Base-by-base conservation (phyloP, 495 filamentous ascomycete species). In the Aspergillus sclerotiicarbonarius region DNA sequence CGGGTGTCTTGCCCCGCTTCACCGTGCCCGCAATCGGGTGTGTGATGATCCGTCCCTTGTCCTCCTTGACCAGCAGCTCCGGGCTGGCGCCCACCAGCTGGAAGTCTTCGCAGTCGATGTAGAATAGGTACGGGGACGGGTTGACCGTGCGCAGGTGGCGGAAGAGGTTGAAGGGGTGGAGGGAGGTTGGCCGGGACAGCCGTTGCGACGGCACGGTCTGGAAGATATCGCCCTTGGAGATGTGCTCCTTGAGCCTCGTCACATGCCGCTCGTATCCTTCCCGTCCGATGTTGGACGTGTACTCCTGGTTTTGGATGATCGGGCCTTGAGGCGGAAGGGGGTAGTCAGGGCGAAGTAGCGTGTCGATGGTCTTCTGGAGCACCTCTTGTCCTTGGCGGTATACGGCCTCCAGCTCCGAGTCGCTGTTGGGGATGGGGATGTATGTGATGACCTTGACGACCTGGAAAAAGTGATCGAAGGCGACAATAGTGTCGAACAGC, bases 131-230 rank as follows among this genome's bases (percentile, higher is more conserved):
- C 0, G 94, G 94, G 8, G 90, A 94, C 0, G 94, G 94, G 67
- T 98, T 98, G 62, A 97, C 90, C 9, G 89, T 95, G 63, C 94
- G 90, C 31, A 98, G 82, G 67, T 95, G 91, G 39, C 92, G 89
- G 82, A 98, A 98, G 72, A 98, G 92, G 79, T 98, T 98, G 80
- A 96, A 98, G 0, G 94, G 92, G 70, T 98, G 94, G 20, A 98
- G 80, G 39, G 83, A 82, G 12, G 94, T 98, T 19, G 92, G 90
- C 13, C 94, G 84, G 0, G 92, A 88, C 66, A 97, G 86, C 44
- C 94, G 86, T 74, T 98, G 94, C 29, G 91, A 96, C 1, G 94
- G 94, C 2, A 98, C 94, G 0, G 91, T 90, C 71, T 98, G 94
- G 77, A 98, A 97, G 68, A 98, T 97, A 77, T 96, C 90, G 50